Evolutionary conservation across 169 alveolate species (phyloP), one percentile per base, ranked within the genome.

Genomic region (Ichthyophthirius multifiliis): DNA sequence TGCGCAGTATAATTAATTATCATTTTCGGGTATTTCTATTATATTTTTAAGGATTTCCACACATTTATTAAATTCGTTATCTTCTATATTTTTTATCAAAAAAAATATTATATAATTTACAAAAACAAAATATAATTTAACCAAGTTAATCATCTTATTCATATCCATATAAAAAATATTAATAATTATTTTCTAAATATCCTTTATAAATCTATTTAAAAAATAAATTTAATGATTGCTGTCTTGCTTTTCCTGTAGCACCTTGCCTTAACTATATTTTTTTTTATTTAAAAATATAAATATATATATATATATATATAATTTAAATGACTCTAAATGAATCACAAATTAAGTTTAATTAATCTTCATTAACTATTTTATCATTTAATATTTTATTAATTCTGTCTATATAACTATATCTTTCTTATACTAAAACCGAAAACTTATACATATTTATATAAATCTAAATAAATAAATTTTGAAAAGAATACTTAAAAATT

Each of bases 281-380:
- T 15, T 20, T 20, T 27, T 27, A 15, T 65, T 1, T 1, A 15
- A 35, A 4, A 2, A 3, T 15, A 65, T 32, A 30, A 32, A 32
- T 32, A 31, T 5, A 20, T 18, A 20, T 3, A 27, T 31, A 12
- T 63, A 32, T 4, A 4, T 30, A 32, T 64, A 18, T 67, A n/a
- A n/a, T n/a, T n/a, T n/a, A n/a, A n/a, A n/a, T n/a, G 35, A 67
- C 77, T 34, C 46, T 67, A 39, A 37, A 67, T 1, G 77, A 67
- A 39, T 67, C 77, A 7, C 35, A 41, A 34, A 37, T 30, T 67
- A 67, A 67, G 20, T 41, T 67, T 9, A 67, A 67, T 39, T 67
- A 27, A 32, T 67, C 46, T 16, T 67, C 77, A n/a, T 67, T 41
- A 12, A 30, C 23, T 31, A 18, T 67, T 3, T 41, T 41, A 37